Evolutionary conservation across 345 rosid genomes (phyloP).

Genomic region (Psidium friedrichsthalianum): DNA sequence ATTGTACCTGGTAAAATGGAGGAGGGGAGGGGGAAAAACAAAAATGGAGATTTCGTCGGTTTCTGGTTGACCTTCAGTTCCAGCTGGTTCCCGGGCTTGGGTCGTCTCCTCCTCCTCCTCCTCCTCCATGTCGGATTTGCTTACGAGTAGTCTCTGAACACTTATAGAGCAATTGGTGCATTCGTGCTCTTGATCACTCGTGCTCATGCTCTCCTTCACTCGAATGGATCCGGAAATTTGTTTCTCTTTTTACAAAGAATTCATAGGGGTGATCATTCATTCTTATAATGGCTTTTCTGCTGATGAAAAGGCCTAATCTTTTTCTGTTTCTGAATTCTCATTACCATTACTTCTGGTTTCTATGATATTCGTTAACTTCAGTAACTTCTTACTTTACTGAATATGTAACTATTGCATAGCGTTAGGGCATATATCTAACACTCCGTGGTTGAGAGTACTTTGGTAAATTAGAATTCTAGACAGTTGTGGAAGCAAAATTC

Average conservation of each 20-base stretch:
- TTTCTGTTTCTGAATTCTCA: not conserved
- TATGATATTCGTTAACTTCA: not conserved
- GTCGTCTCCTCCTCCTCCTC: not conserved
- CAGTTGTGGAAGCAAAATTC: not conserved
- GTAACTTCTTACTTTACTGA: not conserved
- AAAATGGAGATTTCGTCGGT: no score
- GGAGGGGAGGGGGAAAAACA: no score
- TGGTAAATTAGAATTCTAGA: not conserved
- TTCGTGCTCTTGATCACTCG: not conserved
- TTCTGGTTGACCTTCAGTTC: no score
- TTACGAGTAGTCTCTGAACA: not conserved
- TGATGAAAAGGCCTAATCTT: not conserved
- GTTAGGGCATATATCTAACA: no score
- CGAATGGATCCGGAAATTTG: not conserved
- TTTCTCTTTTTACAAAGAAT: not conserved
- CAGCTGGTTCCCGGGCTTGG: not conserved
- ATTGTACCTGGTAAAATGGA: no score
- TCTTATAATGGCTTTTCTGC: not conserved
- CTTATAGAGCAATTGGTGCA: not conserved
- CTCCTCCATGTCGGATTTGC: slow-evolving; percentile 26
- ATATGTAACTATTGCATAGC: no score
- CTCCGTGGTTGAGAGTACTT: not conserved
- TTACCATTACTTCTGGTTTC: not conserved
- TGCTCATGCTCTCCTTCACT: not conserved
- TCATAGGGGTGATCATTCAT: not conserved